Evolutionary conservation across 192 early-diverging fungal genomes (phyloP).

Genomic region (Phycomyces blakesleeanus): DNA sequence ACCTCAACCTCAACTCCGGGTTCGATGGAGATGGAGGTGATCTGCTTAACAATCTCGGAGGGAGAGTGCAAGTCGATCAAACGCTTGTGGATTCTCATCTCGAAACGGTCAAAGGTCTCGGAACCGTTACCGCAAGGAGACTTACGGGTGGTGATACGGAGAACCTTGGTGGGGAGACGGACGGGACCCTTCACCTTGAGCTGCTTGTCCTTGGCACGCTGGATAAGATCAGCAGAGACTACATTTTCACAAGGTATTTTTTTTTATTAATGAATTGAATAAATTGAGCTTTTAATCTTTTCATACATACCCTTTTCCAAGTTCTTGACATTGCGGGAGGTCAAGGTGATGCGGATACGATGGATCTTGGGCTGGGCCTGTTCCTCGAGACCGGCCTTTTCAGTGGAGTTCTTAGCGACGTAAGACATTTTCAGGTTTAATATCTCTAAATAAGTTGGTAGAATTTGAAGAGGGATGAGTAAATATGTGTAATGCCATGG

Average conservation of each 20-base stretch:
- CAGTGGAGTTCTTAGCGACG: conserved; percentile 31
- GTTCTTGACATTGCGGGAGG: conserved; percentile 98
- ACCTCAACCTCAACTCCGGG: conserved; percentile 96
- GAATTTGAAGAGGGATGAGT: too few species aligned
- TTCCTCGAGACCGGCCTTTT: conserved; percentile 77
- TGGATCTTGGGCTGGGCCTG: conserved; percentile 74
- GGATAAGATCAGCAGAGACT: conserved; percentile 92
- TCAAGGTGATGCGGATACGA: conserved; percentile 99
- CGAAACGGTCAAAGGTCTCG: conserved; percentile 99
- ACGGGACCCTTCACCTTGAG: conserved; percentile 99
- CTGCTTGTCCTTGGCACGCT: conserved; percentile 98
- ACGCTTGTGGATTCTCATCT: conserved; percentile 99
- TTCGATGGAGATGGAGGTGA: conserved; percentile 95
- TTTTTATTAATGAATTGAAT: not conserved
- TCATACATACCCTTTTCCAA: conserved; percentile 74
- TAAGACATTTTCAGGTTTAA: conserved; percentile 30
- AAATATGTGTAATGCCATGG: not conserved
- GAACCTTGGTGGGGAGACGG: conserved; percentile 97
- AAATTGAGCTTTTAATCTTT: not conserved
- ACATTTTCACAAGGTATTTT: not conserved
- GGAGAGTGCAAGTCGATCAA: conserved; percentile 98
- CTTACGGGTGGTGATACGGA: conserved; percentile 98
- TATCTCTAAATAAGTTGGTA: conserved; percentile 15
- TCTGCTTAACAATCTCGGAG: conserved; percentile 99
- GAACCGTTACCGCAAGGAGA: conserved; percentile 99